A percentile compares a stretch with the other conserved stretches of the same genome.
phyloP scores from a whole-genome alignment of 371 early-diverging fungal species.

The Apophysomyces variabilis region DNA sequence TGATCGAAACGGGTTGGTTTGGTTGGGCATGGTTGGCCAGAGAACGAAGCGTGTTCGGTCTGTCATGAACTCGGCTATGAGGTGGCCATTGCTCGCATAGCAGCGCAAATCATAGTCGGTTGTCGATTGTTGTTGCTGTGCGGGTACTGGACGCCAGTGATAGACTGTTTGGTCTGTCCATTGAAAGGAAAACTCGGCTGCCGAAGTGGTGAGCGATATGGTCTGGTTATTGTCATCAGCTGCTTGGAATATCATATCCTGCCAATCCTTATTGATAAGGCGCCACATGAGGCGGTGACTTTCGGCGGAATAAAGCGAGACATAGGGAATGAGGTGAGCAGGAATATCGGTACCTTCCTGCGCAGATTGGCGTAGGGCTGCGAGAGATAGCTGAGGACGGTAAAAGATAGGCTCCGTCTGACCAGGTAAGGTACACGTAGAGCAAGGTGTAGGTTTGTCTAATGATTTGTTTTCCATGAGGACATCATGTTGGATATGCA shows the following conservation, averaged over 20 bases:
- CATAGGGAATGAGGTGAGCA: constrained; percentile 16
- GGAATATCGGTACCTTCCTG: constrained; percentile 9
- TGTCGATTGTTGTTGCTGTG: constrained; percentile 13
- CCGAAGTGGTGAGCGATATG: constrained; percentile 29
- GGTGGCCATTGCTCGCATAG: constrained; percentile 15
- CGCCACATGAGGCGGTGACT: constrained; percentile 29
- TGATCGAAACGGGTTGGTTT: constrained; percentile 17
- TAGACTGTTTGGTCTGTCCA: constrained; percentile 19
- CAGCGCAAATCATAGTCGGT: constrained; percentile 19
- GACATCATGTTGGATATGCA: constrained; percentile 17
- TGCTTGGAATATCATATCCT: constrained; percentile 25
- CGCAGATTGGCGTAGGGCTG: constrained; percentile 16
- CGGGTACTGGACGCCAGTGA: constrained; percentile 24
- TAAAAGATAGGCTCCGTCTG: constrained; percentile 16
- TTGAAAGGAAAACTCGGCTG: constrained; percentile 24
- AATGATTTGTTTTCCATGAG: constrained; percentile 5
- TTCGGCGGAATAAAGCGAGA: constrained; percentile 24
- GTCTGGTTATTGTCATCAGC: constrained; percentile 8
- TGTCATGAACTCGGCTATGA: constrained; percentile 16
- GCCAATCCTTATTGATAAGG: constrained; percentile 34
- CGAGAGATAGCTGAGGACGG: constrained; percentile 24
- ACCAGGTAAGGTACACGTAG: constrained; percentile 14
- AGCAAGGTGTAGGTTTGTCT: constrained; percentile 8
- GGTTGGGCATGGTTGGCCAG: constrained; percentile 11
- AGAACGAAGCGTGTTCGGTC: constrained; percentile 8